These are phyloP conservation scores for Apiospora arundinis DNA, from an alignment of 2,329 filamentous ascomycete genomes.

Conservation along the genomic window DNA sequence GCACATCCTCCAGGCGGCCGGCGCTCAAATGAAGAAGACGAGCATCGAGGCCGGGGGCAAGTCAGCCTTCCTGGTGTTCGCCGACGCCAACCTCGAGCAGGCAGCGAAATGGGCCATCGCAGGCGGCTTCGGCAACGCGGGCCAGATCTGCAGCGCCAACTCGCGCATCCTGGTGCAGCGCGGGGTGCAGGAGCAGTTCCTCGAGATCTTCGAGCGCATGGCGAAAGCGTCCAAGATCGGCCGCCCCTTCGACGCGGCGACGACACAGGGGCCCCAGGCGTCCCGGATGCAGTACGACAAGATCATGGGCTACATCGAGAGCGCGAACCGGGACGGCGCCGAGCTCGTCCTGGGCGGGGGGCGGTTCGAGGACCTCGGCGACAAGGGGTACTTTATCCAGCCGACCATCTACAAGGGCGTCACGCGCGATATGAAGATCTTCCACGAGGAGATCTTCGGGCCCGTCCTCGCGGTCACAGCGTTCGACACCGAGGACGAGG, in stretches of 20 bases:
- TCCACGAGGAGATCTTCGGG: slow-evolving; percentile 92
- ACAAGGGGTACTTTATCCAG: slow-evolving; percentile 88
- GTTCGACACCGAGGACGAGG: slow-evolving; percentile 84
- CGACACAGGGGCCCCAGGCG: slow-evolving; percentile 89
- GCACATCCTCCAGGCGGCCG: slow-evolving; percentile 80
- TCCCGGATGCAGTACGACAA: slow-evolving; percentile 86
- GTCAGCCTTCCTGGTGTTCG: slow-evolving; percentile 81
- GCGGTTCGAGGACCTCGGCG: slow-evolving; percentile 65
- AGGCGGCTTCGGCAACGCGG: slow-evolving; percentile 70
- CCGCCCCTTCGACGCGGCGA: slow-evolving; percentile 78
- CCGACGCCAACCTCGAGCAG: slow-evolving; percentile 78
- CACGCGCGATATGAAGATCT: slow-evolving; percentile 84
- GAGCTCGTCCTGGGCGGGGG: slow-evolving; percentile 62
- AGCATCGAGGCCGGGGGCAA: slow-evolving; percentile 82
- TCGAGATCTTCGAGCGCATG: slow-evolving; percentile 79
- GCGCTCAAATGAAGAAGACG: slow-evolving; percentile 80
- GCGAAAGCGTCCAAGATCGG: slow-evolving; percentile 78
- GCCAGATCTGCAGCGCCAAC: slow-evolving; percentile 74
- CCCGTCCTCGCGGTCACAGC: slow-evolving; percentile 85
- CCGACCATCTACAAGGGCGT: slow-evolving; percentile 90
- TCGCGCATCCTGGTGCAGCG: slow-evolving; percentile 88
- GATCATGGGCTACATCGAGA: slow-evolving; percentile 83
- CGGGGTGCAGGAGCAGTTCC: slow-evolving; percentile 85
- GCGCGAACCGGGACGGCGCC: slow-evolving; percentile 65
- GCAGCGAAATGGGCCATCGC: slow-evolving; percentile 81